Conservation (phyloP, 1,284 basidiomycete genomes). For the Heterobasidion parviporum region DNA sequence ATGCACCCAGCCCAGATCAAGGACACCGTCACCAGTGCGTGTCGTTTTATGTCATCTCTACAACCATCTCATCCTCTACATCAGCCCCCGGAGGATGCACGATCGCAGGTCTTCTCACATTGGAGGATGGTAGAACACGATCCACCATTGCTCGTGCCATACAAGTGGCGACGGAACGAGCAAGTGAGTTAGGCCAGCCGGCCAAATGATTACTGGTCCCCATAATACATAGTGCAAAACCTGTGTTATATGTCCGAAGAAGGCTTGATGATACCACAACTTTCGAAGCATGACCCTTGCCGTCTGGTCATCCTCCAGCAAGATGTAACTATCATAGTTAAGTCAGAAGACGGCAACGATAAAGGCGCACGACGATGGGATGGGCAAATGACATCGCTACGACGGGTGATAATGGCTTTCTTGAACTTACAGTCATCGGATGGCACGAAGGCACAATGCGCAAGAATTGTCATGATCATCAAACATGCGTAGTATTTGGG, state of each 20-base stretch:
- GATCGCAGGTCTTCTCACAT: constrained; percentile 89
- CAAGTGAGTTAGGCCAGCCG: constrained; percentile 62
- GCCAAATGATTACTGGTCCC: constrained; percentile 15
- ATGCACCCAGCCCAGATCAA: constrained; percentile 95
- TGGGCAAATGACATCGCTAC: too few species aligned
- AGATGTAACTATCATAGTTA: too few species aligned
- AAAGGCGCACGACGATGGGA: too few species aligned
- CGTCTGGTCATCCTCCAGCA: too few species aligned
- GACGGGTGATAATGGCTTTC: too few species aligned
- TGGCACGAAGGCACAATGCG: too few species aligned
- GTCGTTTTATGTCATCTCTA: neutral
- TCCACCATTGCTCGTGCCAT: constrained; percentile 96
- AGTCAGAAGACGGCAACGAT: too few species aligned
- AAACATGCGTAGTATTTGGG: neutral
- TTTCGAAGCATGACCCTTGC: too few species aligned
- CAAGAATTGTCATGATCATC: too few species aligned
- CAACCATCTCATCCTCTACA: neutral
- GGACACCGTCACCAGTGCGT: constrained; percentile 93
- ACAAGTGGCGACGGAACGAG: constrained; percentile 86
- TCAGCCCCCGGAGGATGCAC: constrained; percentile 97
- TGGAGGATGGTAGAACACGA: constrained; percentile 92
- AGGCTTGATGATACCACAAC: neutral
- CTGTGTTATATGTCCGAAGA: neutral
- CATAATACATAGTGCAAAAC: neutral
- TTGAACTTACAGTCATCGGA: too few species aligned